Evolutionary conservation across 371 early-diverging fungal genomes (phyloP).

Genomic region (Mortierella sp.): DNA sequence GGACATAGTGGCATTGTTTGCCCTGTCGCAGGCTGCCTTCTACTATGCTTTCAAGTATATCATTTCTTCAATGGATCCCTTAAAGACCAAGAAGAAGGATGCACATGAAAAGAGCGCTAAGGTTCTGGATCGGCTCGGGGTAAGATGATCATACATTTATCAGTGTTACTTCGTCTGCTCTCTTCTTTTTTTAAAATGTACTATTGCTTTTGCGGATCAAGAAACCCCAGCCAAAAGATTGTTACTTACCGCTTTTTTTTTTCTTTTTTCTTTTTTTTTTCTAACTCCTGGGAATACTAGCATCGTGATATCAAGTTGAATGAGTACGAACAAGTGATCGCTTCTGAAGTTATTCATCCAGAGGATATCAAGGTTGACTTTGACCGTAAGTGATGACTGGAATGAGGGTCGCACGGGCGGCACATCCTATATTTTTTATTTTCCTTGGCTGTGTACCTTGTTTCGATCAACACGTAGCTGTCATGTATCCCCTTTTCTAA

Average conservation of each 20-base stretch:
- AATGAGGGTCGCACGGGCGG: conserved; percentile 1
- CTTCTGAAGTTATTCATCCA: conserved; percentile 92
- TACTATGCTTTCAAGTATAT: conserved; percentile 90
- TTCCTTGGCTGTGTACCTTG: background rate
- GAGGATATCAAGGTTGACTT: conserved; percentile 92
- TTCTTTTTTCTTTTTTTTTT: background rate
- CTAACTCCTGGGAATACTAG: conserved; percentile 33
- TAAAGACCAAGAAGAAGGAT: conserved; percentile 77
- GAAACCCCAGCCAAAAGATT: background rate
- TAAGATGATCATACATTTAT: conserved; percentile 47
- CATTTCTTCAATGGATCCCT: conserved; percentile 80
- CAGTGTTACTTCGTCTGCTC: background rate
- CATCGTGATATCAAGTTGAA: conserved; percentile 81
- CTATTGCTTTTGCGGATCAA: background rate
- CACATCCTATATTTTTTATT: background rate
- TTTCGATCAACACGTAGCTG: conserved; percentile 8
- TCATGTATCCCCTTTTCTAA: background rate
- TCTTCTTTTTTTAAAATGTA: background rate
- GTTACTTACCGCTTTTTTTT: background rate
- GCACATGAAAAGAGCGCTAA: conserved; percentile 78
- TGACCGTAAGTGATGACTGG: conserved; percentile 66
- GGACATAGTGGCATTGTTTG: conserved; percentile 79
- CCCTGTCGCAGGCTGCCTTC: conserved; percentile 85
- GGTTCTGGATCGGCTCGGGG: conserved; percentile 82
- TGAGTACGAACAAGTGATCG: conserved; percentile 95